phyloP scores from a whole-genome alignment of 805 yeast genomes.

The Kuraishia hungarica region DNA sequence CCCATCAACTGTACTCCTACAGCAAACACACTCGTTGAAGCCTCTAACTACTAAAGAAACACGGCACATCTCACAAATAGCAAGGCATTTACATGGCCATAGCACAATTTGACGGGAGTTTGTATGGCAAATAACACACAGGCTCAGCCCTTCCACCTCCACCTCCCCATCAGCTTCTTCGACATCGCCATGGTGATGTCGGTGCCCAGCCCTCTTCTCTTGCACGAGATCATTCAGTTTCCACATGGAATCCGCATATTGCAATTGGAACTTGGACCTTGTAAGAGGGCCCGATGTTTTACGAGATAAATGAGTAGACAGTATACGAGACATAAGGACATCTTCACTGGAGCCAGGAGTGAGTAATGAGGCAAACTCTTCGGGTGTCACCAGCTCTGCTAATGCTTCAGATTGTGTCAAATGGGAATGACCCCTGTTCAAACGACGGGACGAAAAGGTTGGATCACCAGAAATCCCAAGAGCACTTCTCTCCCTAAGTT shows the following conservation, averaged over 20 bases:
- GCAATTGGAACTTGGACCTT: constrained; percentile 17
- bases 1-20: constrained; percentile 66
- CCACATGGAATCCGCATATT: constrained; percentile 12
- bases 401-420: neutral
- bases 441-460: neutral
- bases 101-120: constrained; percentile 68
- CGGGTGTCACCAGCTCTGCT: constrained; percentile 7
- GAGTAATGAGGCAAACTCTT: constrained; percentile 6
- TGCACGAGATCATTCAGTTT: constrained; percentile 18
- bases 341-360: constrained; percentile 3
- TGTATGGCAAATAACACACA: constrained; percentile 77
- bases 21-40: constrained; percentile 76
- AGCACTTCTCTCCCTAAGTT: neutral
- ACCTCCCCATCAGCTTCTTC: no score
- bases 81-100: constrained; percentile 92
- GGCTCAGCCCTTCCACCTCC: constrained; percentile 27
- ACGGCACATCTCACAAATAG: constrained; percentile 81
- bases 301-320: constrained; percentile 6
- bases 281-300: constrained; percentile 10
- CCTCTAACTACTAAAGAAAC: constrained; percentile 63
- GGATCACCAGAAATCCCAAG: neutral
- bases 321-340: constrained; percentile 3
- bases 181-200: constrained; percentile 16
- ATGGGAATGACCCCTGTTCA: neutral
- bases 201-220: constrained; percentile 10